phyloP scores from a whole-genome alignment of 75 land plant species.

The Selaginella tamariscina region DNA sequence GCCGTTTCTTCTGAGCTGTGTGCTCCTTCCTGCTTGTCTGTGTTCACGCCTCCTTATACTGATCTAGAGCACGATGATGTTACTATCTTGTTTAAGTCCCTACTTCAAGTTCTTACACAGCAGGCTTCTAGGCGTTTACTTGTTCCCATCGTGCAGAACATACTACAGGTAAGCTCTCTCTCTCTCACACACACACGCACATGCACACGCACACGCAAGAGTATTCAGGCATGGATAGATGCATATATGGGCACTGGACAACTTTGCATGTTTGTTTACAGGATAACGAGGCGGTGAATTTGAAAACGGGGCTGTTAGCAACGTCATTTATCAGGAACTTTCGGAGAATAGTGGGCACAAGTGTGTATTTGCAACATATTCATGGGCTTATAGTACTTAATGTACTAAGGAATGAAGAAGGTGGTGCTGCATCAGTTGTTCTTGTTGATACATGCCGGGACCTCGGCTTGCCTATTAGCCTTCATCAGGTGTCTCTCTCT shows the following conservation, averaged over 20 bases:
- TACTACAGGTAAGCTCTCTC: constrained; percentile 65
- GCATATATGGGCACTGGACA: neutral
- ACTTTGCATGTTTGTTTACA: constrained; percentile 1
- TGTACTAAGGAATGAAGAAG: constrained; percentile 35
- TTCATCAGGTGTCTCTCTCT: constrained; percentile 54
- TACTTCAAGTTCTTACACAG: constrained; percentile 44
- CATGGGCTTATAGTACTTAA: constrained; percentile 50
- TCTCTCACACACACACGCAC: too few species aligned
- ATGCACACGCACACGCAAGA: too few species aligned
- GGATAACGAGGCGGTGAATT: constrained; percentile 42
- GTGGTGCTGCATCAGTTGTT: constrained; percentile 57
- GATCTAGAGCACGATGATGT: constrained; percentile 53
- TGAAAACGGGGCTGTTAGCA: constrained; percentile 65
- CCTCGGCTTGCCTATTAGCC: constrained; percentile 63
- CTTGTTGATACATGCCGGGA: constrained; percentile 76
- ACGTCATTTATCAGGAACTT: constrained; percentile 54
- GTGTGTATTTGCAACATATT: constrained; percentile 44
- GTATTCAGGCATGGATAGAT: neutral
- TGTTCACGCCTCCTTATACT: constrained; percentile 31
- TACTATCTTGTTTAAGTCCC: constrained; percentile 41
- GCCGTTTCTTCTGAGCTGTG: constrained; percentile 66
- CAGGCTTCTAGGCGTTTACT: constrained; percentile 41
- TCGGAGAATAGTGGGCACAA: constrained; percentile 52
- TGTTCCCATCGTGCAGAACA: constrained; percentile 50
- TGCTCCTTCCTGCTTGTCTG: constrained; percentile 44